Conservation (phyloP, 2,329 filamentous ascomycete species). For the Truncatella angustata region DNA sequence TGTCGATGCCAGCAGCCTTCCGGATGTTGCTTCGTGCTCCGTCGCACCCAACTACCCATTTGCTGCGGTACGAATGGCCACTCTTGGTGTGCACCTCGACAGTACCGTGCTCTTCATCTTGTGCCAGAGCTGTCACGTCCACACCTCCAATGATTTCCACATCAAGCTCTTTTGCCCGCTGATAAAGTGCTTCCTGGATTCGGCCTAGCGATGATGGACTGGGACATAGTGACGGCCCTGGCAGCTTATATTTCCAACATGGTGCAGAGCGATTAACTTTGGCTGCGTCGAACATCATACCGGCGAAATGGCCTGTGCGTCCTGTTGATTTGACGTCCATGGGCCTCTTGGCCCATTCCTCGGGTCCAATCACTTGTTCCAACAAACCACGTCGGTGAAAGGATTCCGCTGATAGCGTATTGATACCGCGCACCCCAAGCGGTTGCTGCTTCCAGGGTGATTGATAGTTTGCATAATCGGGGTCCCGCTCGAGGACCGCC, state of each 20-base stretch:
- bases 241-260: slow-evolving; percentile 26
- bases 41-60: slow-evolving; percentile 42
- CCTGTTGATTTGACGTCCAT: slow-evolving; percentile 18
- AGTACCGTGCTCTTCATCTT: slow-evolving; percentile 14
- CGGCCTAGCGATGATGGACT: slow-evolving; percentile 18
- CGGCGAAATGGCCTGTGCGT: slow-evolving; percentile 33
- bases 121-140: slow-evolving; percentile 18
- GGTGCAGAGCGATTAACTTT: slow-evolving; percentile 26
- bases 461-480: slow-evolving; percentile 8
- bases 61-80: slow-evolving; percentile 13
- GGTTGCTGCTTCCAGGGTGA: slow-evolving; percentile 27
- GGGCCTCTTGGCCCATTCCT: slow-evolving; percentile 3
- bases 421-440: slow-evolving; percentile 27
- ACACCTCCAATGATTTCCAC: slow-evolving; percentile 25
- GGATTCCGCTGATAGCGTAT: slow-evolving; percentile 31
- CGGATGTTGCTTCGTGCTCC: slow-evolving; percentile 39
- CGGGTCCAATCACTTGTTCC: slow-evolving; percentile 21
- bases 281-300: slow-evolving; percentile 24
- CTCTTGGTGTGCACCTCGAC: slow-evolving; percentile 20
- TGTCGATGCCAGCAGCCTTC: slow-evolving; percentile 29
- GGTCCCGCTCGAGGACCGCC: slow-evolving; percentile 33
- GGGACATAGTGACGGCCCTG: slow-evolving; percentile 24
- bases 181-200: slow-evolving; percentile 18
- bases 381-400: slow-evolving; percentile 38
- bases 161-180: slow-evolving; percentile 25